phyloP scores from a whole-genome alignment of 345 rosid species.

The Adansonia digitata region DNA sequence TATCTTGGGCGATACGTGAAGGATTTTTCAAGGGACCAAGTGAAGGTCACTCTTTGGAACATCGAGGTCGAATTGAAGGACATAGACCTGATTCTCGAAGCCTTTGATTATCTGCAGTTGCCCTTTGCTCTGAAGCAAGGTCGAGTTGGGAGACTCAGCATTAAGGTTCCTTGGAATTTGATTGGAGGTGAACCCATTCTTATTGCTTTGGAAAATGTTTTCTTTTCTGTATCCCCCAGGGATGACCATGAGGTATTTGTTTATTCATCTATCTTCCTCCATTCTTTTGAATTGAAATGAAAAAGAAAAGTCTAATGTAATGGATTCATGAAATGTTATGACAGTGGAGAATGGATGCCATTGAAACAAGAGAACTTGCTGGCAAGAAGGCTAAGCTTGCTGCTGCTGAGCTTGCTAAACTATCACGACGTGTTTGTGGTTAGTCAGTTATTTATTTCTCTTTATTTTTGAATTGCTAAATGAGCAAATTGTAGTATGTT shows the following conservation, averaged over 20 bases:
- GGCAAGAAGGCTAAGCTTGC: constrained; percentile 91
- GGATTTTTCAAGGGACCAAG: constrained; percentile 72
- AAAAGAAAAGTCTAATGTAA: not conserved
- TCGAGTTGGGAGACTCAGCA: constrained; percentile 70
- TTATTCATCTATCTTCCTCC: not conserved
- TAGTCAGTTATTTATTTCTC: constrained; percentile 18
- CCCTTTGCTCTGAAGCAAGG: constrained; percentile 82
- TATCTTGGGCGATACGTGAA: constrained; percentile 79
- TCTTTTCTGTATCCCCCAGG: constrained; percentile 58
- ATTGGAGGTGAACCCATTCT: constrained; percentile 68
- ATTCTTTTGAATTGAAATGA: not conserved
- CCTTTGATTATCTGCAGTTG: constrained; percentile 82
- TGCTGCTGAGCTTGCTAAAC: constrained; percentile 82
- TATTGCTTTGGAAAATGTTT: constrained; percentile 70
- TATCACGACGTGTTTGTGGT: constrained; percentile 72
- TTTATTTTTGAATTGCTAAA: not conserved
- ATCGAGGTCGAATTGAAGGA: constrained; percentile 66
- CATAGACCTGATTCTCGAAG: constrained; percentile 75
- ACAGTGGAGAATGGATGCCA: constrained; percentile 77
- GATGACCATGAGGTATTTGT: constrained; percentile 64
- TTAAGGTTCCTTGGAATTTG: constrained; percentile 79
- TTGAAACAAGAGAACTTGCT: constrained; percentile 78
- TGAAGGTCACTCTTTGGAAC: constrained; percentile 76
- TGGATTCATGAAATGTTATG: constrained; percentile 2
- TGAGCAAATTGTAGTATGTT: not conserved